These are phyloP conservation scores for Warburgia ugandensis DNA, from an alignment of 164 flowering plant species.

Conservation along the genomic window DNA sequence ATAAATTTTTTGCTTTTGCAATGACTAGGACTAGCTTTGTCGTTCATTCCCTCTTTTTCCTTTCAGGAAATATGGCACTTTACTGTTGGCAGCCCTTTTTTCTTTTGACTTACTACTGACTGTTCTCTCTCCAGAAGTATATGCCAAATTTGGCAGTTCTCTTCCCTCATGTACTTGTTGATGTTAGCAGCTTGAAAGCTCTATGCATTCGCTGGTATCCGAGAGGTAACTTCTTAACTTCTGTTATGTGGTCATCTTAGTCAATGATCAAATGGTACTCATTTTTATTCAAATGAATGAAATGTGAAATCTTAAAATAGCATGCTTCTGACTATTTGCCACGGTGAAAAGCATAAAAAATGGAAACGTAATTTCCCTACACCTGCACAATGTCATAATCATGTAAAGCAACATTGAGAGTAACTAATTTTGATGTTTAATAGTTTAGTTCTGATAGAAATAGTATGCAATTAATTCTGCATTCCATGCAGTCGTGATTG, in stretches of 20 bases:
- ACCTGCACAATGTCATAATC: too few species aligned
- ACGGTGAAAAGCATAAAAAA: too few species aligned
- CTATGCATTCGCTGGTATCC: conserved; percentile 90
- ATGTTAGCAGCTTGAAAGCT: conserved; percentile 87
- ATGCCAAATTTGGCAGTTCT: conserved; percentile 87
- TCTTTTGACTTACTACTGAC: neutral
- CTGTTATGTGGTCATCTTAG: neutral
- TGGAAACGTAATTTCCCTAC: too few species aligned
- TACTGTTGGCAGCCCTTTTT: neutral
- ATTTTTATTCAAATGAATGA: neutral
- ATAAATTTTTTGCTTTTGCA: neutral
- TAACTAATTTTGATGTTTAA: too few species aligned
- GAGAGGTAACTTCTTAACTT: conserved; percentile 38
- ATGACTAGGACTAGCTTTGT: neutral
- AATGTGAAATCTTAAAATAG: neutral
- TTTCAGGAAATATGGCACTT: too few species aligned
- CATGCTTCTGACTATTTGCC: too few species aligned
- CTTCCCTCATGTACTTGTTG: conserved; percentile 78
- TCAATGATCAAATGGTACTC: neutral
- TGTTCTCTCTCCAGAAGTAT: conserved; percentile 53
- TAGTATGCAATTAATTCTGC: too few species aligned
- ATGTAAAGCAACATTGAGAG: too few species aligned
- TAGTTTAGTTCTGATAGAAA: too few species aligned
- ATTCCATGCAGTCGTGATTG: too few species aligned
- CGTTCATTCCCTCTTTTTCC: too few species aligned